Base-by-base conservation (phyloP, 164 flowering plant genomes). In the Piper betle region DNA sequence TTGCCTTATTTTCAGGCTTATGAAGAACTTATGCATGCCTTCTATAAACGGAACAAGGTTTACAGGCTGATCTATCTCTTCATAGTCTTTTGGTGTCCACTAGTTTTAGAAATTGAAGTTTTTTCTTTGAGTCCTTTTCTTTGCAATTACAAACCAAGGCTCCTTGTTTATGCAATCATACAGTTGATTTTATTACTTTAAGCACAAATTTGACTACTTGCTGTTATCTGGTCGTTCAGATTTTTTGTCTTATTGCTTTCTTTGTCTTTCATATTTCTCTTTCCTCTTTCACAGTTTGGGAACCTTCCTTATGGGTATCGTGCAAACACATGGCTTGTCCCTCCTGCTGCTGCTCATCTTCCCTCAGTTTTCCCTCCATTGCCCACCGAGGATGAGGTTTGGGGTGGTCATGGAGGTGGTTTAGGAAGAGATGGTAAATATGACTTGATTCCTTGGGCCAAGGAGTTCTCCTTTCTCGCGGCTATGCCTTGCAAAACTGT, bases 381-480 rank as follows among this genome's bases (percentile, higher is more conserved):
- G 9, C 97, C 99, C 42, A 75, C 73, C 43, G 99, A 93, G 79
- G 97, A 93, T 77, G 91, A 86, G 69, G 67, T 68, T 42, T 93
- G 99, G 97, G 97, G 95, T 59, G 99, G 96, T 48, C 77, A 85
- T 73, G 96, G 99, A 38, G 99, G 99, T 67, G 99, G 99, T 59
- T 77, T 82, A 52, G 92, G 97, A 71, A 80, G 91, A 76, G 96
- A 85, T 76, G 96, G 84, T 10, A 77, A 79, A 75, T 71, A 76
- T 62, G 89, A 93, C 73, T 68, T 82, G 69, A 70, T 84, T 61
- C 91, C 96, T 73, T 93, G 91, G 91, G 85, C 92, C n/a, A 72
- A 73, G 64, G 96, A 88, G 71, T 83, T 93, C 74, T 69, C 67
- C 7, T 79, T 64, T 73, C 73, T 93, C 54, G 85, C 96, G 64